phyloP scores from a whole-genome alignment of 2,329 filamentous ascomycete genomes.

The Chlorencoelia australis region DNA sequence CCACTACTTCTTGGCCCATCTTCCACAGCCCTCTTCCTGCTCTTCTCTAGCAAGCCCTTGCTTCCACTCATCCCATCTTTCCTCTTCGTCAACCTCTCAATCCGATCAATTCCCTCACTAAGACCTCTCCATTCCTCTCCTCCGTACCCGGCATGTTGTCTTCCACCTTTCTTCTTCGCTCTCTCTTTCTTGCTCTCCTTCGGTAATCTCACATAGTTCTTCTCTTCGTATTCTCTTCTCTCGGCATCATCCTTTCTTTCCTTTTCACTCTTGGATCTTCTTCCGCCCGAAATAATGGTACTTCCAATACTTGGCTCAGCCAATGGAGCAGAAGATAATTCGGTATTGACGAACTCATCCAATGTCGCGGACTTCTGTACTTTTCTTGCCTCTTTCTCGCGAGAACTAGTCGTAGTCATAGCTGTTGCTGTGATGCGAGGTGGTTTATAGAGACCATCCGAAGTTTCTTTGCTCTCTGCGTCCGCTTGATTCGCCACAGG shows the following conservation, averaged over 20 bases:
- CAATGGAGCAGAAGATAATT: conserved; percentile 71
- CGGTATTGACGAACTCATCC: conserved; percentile 82
- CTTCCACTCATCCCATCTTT: conserved; percentile 43
- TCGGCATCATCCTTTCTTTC: conserved; percentile 73
- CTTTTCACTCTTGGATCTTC: conserved; percentile 65
- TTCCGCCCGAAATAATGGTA: conserved; percentile 70
- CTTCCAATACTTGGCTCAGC: conserved; percentile 88
- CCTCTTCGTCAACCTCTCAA: conserved; percentile 69
- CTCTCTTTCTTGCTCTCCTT: conserved; percentile 82
- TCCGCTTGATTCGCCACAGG: conserved; percentile 17
- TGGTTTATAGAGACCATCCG: conserved; percentile 73
- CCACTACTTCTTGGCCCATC: conserved; percentile 63
- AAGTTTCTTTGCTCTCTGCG: conserved; percentile 28
- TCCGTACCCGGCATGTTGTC: conserved; percentile 54
- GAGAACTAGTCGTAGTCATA: conserved; percentile 53
- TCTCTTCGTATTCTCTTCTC: conserved; percentile 78
- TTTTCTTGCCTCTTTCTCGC: conserved; percentile 47
- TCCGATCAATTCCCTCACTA: conserved; percentile 76
- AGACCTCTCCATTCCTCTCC: conserved; percentile 90
- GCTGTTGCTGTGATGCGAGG: conserved; percentile 79
- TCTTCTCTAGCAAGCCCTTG: conserved; percentile 61
- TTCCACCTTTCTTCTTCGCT: conserved; percentile 46
- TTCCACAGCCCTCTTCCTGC: conserved; percentile 68
- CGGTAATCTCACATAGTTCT: conserved; percentile 80
- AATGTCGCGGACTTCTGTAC: conserved; percentile 71